Evolutionary conservation across 768 basidiomycete species (phyloP).

Genomic region (Rhizopogon vinicolor): DNA sequence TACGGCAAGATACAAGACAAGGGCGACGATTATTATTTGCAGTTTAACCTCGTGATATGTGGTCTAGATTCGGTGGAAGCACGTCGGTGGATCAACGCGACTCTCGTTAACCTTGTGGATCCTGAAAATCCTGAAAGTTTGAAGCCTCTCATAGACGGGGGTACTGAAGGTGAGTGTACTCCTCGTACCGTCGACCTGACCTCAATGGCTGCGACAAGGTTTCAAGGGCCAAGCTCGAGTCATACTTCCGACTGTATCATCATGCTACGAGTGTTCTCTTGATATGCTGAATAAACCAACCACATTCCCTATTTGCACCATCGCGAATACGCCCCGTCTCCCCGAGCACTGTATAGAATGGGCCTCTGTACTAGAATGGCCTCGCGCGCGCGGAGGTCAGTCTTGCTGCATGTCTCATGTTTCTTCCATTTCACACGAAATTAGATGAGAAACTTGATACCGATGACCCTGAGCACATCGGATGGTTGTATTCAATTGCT

Average conservation of each 20-base stretch:
- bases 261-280: slow-evolving; percentile 97
- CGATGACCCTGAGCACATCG: slow-evolving; percentile 95
- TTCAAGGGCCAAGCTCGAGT: slow-evolving; percentile 99
- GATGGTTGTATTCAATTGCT: slow-evolving; percentile 86
- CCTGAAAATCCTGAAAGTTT: slow-evolving; percentile 88
- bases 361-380: slow-evolving; percentile 99
- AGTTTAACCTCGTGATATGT: slow-evolving; percentile 96
- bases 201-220: slow-evolving; percentile 41
- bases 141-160: slow-evolving; percentile 97
- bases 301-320: slow-evolving; percentile 97
- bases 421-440: slow-evolving; percentile 3
- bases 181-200: not conserved
- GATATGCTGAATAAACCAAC: slow-evolving; percentile 99
- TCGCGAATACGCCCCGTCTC: slow-evolving; percentile 95
- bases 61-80: slow-evolving; percentile 98
- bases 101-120: slow-evolving; percentile 92
- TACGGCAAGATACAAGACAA: slow-evolving; percentile 99
- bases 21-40: slow-evolving; percentile 89
- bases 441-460: slow-evolving; percentile 95
- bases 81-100: slow-evolving; percentile 97
- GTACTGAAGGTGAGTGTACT: slow-evolving; percentile 78
- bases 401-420: not conserved
- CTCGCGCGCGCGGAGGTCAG: slow-evolving; percentile 83
- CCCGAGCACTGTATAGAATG: slow-evolving; percentile 99
- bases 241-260: slow-evolving; percentile 90